Percentiles rank a stretch among this genome's conserved stretches.
Evolutionary conservation across 768 basidiomycete genomes (phyloP).

Genomic region (Leucocoprinus sp.): DNA sequence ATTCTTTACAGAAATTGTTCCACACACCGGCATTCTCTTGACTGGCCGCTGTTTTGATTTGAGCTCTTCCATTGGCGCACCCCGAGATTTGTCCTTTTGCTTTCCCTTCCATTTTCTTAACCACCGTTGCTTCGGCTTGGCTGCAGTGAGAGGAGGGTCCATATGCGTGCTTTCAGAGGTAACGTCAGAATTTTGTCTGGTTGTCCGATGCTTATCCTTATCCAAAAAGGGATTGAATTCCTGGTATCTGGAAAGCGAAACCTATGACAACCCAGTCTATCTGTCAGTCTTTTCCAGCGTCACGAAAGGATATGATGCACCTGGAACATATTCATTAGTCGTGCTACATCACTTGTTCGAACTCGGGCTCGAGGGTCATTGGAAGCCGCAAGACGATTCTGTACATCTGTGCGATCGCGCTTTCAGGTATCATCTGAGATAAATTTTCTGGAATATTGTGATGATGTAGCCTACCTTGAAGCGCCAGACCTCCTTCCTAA

Average conservation of each 20-base stretch:
- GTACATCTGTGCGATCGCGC: constrained; percentile 72
- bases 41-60: constrained; percentile 25
- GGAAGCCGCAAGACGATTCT: constrained; percentile 47
- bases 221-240: constrained; percentile 42
- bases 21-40: constrained; percentile 64
- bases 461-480: constrained; percentile 52
- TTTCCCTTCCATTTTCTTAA: constrained; percentile 24
- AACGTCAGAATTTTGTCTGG: constrained; percentile 22
- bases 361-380: constrained; percentile 35
- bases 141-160: constrained; percentile 18
- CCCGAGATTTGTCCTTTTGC: constrained; percentile 12
- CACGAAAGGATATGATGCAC: constrained; percentile 22
- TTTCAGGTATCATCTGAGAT: constrained; percentile 19
- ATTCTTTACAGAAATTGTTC: neutral
- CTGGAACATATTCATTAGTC: constrained; percentile 82
- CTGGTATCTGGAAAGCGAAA: constrained; percentile 64
- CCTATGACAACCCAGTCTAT: constrained; percentile 27
- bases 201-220: constrained; percentile 16
- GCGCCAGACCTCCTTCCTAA: constrained; percentile 66
- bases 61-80: constrained; percentile 23
- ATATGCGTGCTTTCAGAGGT: constrained; percentile 35
- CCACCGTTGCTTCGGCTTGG: constrained; percentile 22
- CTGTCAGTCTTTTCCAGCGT: neutral
- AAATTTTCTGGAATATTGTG: neutral
- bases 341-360: constrained; percentile 71